A percentile compares a stretch with the other conserved stretches of the same genome.
Conservation (phyloP, 208 protist species). For the Kentomonas sorsogonicus region DNA sequence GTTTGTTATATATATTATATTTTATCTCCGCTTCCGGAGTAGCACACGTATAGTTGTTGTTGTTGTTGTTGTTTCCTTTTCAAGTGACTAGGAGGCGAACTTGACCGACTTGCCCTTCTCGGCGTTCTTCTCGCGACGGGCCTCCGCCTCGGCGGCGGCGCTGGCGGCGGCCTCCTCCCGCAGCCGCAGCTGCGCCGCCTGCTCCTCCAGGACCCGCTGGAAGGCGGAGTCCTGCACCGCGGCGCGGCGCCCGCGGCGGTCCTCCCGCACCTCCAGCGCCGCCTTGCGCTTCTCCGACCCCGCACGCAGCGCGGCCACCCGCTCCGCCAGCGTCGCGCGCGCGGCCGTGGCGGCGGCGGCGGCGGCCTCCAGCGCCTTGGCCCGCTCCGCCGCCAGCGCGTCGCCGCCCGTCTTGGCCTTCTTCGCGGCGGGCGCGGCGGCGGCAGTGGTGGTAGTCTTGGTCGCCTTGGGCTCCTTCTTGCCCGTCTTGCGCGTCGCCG, state of each 20-base stretch:
- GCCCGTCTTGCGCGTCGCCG: not conserved
- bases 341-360: slow-evolving; percentile 42
- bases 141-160: no score
- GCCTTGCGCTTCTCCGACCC: slow-evolving; percentile 52
- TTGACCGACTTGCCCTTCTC: no score
- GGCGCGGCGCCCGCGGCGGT: slow-evolving; percentile 38
- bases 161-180: slow-evolving; percentile 8
- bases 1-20: no score
- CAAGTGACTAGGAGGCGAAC: no score
- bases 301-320: slow-evolving; percentile 45
- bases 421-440: not conserved
- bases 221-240: slow-evolving; percentile 48
- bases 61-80: no score
- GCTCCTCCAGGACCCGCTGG: slow-evolving; percentile 70
- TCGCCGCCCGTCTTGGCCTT: slow-evolving; percentile 10
- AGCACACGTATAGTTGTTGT: no score
- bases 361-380: slow-evolving; percentile 45
- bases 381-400: slow-evolving; percentile 48
- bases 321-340: slow-evolving; percentile 39
- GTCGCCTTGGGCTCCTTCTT: slow-evolving; percentile 4
- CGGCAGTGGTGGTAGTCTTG: slow-evolving; percentile 6
- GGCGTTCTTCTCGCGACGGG: no score
- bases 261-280: slow-evolving; percentile 27
- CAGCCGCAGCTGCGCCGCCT: slow-evolving; percentile 56
- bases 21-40: no score